Evolutionary conservation across 495 filamentous ascomycete genomes (phyloP), one percentile per base, ranked within the genome.

Genomic region (Penicillium diatomitis): DNA sequence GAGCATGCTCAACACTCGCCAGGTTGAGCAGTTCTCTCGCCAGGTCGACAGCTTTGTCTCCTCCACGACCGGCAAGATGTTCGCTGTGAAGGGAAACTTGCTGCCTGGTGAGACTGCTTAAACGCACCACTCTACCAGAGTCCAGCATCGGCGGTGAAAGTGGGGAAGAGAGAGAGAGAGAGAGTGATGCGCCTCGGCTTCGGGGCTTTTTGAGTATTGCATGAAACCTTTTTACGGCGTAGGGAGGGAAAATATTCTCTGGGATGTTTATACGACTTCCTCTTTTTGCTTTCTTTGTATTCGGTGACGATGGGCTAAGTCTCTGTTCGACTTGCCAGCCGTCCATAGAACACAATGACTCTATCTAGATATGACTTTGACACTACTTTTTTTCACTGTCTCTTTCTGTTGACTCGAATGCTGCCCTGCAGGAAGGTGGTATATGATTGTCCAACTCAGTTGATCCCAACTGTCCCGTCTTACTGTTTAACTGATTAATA

Each of bases 31-130:
- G 76, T 98, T 97, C 72, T 86, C 90, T 50, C 85, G 88, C 72
- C 91, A 96, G 74, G 83, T 97, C 44, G 92, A 98, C 74, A 88
- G 86, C n/a, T 98, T 97, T 63, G 87, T 90, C 39, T 90, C 91
- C 32, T 82, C 76, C 43, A 85, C 92, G 47, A 92, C 84, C 45
- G 80, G 87, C 30, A 98, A 97, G 84, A 96, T 98, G 94, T 97
- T 98, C 67, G 92, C 88, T 20, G 89, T 95, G 41, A 84, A 90
- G 74, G 88, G 87, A 29, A 79, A 77, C 57, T 58, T 79, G 41
- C 55, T 79, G 58, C 75, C 75, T 28, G 67, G 68, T 37, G 72
- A 75, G 68, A 60, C 57, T 42, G 69, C 64, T 57, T 71, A 65
- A 55, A 56, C 55, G 40, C 11, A 30, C 32, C 12, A n/a, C 10